Evolutionary conservation across 306 rosid genomes (phyloP), one percentile per base, ranked within the genome.

Genomic region (Aeschynomene evenia): DNA sequence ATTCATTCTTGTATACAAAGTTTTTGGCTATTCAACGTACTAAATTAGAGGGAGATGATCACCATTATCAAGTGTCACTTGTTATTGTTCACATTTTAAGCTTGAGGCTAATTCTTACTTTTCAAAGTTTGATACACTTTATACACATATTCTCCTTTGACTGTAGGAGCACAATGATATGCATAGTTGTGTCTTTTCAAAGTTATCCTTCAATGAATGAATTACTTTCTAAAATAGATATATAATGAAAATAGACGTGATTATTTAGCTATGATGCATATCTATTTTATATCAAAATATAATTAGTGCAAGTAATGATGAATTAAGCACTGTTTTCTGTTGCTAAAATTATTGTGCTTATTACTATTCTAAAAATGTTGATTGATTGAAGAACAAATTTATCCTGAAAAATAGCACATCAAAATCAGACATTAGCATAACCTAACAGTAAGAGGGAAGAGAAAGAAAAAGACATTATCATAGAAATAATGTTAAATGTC

Each of bases 1-100:
- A 49, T 50, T 72, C 14, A 61, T 51, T 72, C 15, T 23, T 72
- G 31, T 50, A 36, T 61, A 62, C 55, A 72, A 50, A 60, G 52
- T 20, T 49, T 59, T 60, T 24, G 76, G 37, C 31, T 0, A 16
- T 48, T 48, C 46, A 58, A 56, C 58, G 57, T 57, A 60, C 12
- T 34, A n/a, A n/a, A n/a, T n/a, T 22, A 61, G 29, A 37, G 33
- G 22, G 33, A 72, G 63, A 29, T 61, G 24, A 62, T 49, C 36
- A n/a, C 50, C 15, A 49, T 26, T 48, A 1, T 14, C n/a, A n/a
- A n/a, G 40, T 65, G 31, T 50, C 21, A 26, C 16, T 16, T 69
- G 19, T 61, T 72, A 24, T 49, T 16, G 77, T 19, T 28, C 36
- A 29, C 59, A 50, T 59, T 70, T 46, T 19, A 21, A n/a, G 60